A percentile compares a stretch with the other conserved stretches of the same genome.
Conservation (phyloP, 257 asterid species). For the Solanum dulcamara region DNA sequence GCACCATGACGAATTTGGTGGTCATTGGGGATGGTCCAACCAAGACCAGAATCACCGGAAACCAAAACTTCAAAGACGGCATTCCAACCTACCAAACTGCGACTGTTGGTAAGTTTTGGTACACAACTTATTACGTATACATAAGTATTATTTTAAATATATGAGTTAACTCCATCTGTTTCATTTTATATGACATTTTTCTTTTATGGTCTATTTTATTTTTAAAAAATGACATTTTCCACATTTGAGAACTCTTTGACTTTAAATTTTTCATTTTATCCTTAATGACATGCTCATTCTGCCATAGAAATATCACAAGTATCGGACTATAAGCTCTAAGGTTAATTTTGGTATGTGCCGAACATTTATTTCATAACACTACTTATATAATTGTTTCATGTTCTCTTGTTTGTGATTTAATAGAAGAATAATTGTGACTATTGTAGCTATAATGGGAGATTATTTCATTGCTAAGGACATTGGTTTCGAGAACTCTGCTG, state of each 20-base stretch:
- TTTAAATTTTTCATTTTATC: background rate
- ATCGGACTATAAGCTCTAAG: background rate
- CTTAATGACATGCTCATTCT: background rate
- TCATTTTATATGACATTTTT: background rate
- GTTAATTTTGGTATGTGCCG: background rate
- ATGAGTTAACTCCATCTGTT: background rate
- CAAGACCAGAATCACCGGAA: conserved; percentile 42
- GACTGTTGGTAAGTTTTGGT: conserved; percentile 31
- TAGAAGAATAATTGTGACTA: background rate
- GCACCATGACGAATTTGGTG: conserved; percentile 14
- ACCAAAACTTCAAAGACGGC: conserved; percentile 30
- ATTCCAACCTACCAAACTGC: conserved; percentile 36
- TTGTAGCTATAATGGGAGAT: conserved; percentile 62
- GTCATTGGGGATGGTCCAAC: conserved; percentile 59
- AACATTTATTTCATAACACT: background rate
- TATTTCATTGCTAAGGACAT: conserved; percentile 62
- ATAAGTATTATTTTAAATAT: background rate
- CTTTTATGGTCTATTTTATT: background rate
- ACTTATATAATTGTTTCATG: background rate
- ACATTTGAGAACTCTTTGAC: background rate
- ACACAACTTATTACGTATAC: background rate
- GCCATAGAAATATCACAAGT: background rate
- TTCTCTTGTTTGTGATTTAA: background rate
- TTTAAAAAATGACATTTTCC: background rate
- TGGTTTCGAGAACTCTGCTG: conserved; percentile 72